These are phyloP conservation scores for Dendrocalamus sinicus DNA, from an alignment of 176 grass and related monocot species.

Conservation along the genomic window DNA sequence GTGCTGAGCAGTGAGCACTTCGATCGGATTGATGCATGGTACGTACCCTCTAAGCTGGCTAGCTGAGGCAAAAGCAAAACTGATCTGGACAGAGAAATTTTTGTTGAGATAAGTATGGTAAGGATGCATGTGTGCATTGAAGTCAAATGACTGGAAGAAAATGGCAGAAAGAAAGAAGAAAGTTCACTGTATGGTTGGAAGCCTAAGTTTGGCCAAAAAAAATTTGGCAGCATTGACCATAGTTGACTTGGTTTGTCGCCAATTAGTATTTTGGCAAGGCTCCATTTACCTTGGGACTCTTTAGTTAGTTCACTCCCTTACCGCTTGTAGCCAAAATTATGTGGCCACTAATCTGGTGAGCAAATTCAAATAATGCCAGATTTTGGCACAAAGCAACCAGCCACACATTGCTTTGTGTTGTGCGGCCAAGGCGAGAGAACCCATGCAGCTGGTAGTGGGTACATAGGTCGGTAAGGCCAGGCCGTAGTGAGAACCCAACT, in stretches of 20 bases:
- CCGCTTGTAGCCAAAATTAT: background rate
- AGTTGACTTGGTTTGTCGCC: background rate
- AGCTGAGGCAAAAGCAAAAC: background rate
- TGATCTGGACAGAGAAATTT: background rate
- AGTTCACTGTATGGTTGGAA: background rate
- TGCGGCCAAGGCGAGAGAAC: background rate
- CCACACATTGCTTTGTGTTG: background rate
- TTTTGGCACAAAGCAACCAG: background rate
- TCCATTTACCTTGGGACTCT: background rate
- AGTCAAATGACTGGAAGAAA: background rate
- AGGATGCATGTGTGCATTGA: no score
- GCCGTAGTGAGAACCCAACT: no score
- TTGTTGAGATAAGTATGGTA: background rate
- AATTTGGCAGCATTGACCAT: background rate
- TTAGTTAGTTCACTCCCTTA: background rate
- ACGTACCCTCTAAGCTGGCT: background rate
- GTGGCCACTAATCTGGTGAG: background rate
- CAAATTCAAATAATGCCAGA: background rate
- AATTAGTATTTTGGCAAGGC: background rate
- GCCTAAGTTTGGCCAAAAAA: background rate
- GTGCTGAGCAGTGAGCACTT: background rate
- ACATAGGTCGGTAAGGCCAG: background rate
- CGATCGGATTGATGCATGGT: background rate
- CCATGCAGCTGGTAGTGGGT: background rate
- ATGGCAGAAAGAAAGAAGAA: background rate